Base-by-base conservation (phyloP, 345 rosid genomes). In the Salix udensis region DNA sequence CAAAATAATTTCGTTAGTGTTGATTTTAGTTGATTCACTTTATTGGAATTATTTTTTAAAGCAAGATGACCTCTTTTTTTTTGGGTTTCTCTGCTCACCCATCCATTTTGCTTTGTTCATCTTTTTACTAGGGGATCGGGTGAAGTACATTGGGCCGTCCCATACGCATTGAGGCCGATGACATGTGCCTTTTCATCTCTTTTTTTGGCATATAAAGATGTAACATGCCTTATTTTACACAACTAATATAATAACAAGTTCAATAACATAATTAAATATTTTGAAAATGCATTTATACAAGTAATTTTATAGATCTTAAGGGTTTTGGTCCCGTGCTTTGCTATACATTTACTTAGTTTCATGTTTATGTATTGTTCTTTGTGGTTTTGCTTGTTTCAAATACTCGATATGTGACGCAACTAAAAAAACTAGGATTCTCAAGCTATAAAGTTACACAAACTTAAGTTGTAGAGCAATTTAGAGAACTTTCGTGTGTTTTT, bases 41-140 rank as follows among this genome's bases (percentile, higher is more conserved):
- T 6, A 50, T 50, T 50, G 58, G n/a, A 16, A 61, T 23, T 8
- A 8, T 61, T 2, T 61, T 61, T 24, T n/a, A 1, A 65, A 65
- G 9, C 0, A 18, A 7, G 7, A 67, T 8, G 64, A 5, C 53
- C 19, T 72, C 13, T 68, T 13, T 9, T 50, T 36, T 34, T 48
- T 28, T 28, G 12, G 18, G 31, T 30, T 66, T 6, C 24, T 30
- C 21, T 16, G 3, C 11, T 77, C 16, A 19, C 15, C 18, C n/a
- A 37, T 7, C n/a, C 64, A 23, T 12, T 13, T 70, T 15, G 42
- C 42, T 74, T 74, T 53, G 11, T 61, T 28, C 58, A 26, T 69
- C 42, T 62, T 68, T 60, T 73, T n/a, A 76, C 67, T 82, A 95
- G 98, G 99, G 82, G 98, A 95, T 85, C 94, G 91, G 39, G 96